Percentiles rank a stretch among this genome's conserved stretches.
Evolutionary conservation across 768 basidiomycete genomes (phyloP).

Genomic region (Boletus rubescentipes): DNA sequence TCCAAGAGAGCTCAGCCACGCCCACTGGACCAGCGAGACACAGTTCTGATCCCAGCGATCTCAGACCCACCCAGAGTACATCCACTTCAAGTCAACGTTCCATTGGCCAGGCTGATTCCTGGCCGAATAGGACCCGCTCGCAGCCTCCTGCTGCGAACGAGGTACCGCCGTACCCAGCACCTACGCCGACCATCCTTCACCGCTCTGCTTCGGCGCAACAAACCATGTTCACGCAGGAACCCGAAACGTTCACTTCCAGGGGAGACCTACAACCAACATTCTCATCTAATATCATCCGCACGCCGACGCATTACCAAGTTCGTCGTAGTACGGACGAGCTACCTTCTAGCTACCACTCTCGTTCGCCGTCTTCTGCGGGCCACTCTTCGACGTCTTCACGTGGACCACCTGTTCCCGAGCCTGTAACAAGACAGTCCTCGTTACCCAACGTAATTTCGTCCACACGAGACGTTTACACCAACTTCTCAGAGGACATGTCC

Average conservation of each 20-base stretch:
- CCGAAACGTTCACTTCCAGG: conserved; percentile 50
- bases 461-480: conserved; percentile 19
- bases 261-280: conserved; percentile 65
- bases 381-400: conserved; percentile 19
- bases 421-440: conserved; percentile 26
- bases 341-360: conserved; percentile 18
- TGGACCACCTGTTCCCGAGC: conserved; percentile 17
- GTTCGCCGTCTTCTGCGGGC: conserved; percentile 22
- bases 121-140: conserved; percentile 22
- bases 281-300: conserved; percentile 65
- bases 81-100: conserved; percentile 20
- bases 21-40: conserved; percentile 23
- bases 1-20: conserved; percentile 16
- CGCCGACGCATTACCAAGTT: conserved; percentile 56
- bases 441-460: conserved; percentile 25
- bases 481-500: conserved; percentile 29
- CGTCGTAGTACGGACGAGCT: conserved; percentile 30
- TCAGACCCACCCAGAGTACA: conserved; percentile 8
- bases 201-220: conserved; percentile 17
- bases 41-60: conserved; percentile 23
- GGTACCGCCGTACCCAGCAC: conserved; percentile 30
- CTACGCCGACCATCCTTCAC: conserved; percentile 21
- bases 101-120: conserved; percentile 11
- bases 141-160: conserved; percentile 18
- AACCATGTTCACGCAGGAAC: conserved; percentile 22